phyloP scores from a whole-genome alignment of 1,139 yeast genomes.

The Suhomyces guaymorum region DNA sequence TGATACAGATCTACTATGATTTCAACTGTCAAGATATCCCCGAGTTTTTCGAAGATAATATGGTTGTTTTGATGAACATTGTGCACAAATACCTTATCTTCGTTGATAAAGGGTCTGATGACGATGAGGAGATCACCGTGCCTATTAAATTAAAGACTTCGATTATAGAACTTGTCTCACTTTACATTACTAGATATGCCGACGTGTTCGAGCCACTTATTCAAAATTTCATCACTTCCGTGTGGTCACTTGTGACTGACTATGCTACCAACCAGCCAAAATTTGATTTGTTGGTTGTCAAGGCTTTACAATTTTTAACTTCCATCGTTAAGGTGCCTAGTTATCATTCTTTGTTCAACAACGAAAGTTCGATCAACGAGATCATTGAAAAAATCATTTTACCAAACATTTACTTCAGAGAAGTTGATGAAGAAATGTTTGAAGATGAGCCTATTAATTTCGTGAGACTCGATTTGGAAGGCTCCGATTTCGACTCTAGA shows the following conservation, averaged over 20 bases:
- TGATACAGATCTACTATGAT: constrained; percentile 84
- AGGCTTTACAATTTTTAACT: constrained; percentile 77
- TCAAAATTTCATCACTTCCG: constrained; percentile 73
- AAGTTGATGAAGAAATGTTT: constrained; percentile 85
- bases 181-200: constrained; percentile 88
- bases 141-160: constrained; percentile 77
- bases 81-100: constrained; percentile 78
- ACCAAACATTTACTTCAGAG: constrained; percentile 84
- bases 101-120: constrained; percentile 44
- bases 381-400: constrained; percentile 80
- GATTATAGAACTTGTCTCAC: constrained; percentile 79
- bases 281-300: constrained; percentile 82
- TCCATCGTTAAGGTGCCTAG: constrained; percentile 73
- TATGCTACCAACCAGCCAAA: constrained; percentile 67
- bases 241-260: constrained; percentile 75
- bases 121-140: constrained; percentile 73
- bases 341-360: constrained; percentile 62
- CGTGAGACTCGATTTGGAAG: constrained; percentile 91
- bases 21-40: constrained; percentile 97
- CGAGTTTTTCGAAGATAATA: constrained; percentile 92
- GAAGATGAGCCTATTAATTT: constrained; percentile 97
- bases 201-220: constrained; percentile 83
- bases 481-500: constrained; percentile 90
- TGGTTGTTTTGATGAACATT: constrained; percentile 73
- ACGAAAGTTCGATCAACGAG: constrained; percentile 68